Base-by-base conservation (phyloP, 305 asterid species). In the Salvia sclarea region DNA sequence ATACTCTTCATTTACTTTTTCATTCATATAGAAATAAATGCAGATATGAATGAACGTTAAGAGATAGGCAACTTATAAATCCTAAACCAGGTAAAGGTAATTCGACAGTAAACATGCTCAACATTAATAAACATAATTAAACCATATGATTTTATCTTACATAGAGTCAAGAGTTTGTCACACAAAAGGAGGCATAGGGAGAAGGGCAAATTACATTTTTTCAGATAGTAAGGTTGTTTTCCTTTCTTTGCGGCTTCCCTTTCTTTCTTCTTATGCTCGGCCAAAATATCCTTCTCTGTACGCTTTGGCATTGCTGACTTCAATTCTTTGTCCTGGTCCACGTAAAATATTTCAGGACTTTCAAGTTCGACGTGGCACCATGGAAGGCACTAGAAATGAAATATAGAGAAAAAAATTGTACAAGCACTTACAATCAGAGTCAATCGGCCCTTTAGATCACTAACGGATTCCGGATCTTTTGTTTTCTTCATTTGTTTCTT, bases 171-270 rank as follows among this genome's bases (percentile, higher is more conserved):
- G 44, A 17, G 25, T 21, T 6, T 31, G 16, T 2, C 37, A 38
- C 43, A 48, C 64, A 33, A 64, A 44, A n/a, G n/a, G 74, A 53
- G 18, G 18, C 37, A 57, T 57, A n/a, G 48, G 48, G 64, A 47
- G 62, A n/a, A 40, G 67, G 63, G 64, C 21, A 60, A 2, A 8
- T 66, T 81, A 89, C 96, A 91, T 78, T 89, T 78, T 80, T 82
- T 95, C 61, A 91, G 84, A 73, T 89, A 89, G 68, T 81, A 95
- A 49, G 99, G 99, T 38, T 70, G 81, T 79, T 95, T 95, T 81
- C 99, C 99, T 78, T 84, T 83, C 88, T 86, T 86, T 61, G 95
- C 97, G 47, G 98, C 96, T 80, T 82, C 94, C 84, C 95, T 84
- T 83, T 91, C 96, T 83, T 89, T 95, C 88, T 84, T 88, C 96